These are phyloP conservation scores for Globisporangium nunn DNA, from an alignment of 352 stramenopile species.

Conservation along the genomic window DNA sequence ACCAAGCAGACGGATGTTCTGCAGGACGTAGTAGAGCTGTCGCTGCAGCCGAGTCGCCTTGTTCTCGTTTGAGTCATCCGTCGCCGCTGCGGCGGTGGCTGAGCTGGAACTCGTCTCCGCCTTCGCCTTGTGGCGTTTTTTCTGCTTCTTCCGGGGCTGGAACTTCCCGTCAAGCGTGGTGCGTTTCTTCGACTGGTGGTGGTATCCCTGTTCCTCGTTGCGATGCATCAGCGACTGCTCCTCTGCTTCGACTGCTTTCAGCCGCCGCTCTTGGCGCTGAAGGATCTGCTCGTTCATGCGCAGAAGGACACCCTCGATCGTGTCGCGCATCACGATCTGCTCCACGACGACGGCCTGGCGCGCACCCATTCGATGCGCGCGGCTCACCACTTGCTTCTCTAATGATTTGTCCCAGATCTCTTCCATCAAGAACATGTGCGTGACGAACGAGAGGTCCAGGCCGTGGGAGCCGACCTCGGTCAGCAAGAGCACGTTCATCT, in stretches of 20 bases:
- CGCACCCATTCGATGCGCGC: conserved; percentile 95
- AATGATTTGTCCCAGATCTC: conserved; percentile 95
- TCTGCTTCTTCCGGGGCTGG: conserved; percentile 3
- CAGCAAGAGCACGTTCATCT: conserved; percentile 90
- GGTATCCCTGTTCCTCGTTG: conserved; percentile 8
- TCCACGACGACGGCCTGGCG: conserved; percentile 90
- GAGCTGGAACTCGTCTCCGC: neutral
- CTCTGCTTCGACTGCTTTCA: conserved; percentile 2
- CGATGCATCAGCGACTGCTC: conserved; percentile 8
- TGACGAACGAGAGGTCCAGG: conserved; percentile 97
- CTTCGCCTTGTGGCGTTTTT: conserved; percentile 21
- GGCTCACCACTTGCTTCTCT: conserved; percentile 93
- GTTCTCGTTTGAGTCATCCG: conserved; percentile 21
- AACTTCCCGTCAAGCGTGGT: neutral
- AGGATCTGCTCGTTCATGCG: conserved; percentile 26
- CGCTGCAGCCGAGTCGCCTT: conserved; percentile 35
- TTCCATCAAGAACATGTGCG: conserved; percentile 97
- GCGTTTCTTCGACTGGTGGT: neutral
- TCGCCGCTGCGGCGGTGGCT: neutral
- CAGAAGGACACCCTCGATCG: conserved; percentile 74
- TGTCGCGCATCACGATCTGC: conserved; percentile 84
- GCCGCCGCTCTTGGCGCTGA: conserved; percentile 1
- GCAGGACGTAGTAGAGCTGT: conserved; percentile 41
- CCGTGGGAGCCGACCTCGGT: conserved; percentile 92
- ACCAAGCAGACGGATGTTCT: conserved; percentile 36